Base-by-base conservation (phyloP, 176 grass and related monocot species). In the Aegilops longissima region DNA sequence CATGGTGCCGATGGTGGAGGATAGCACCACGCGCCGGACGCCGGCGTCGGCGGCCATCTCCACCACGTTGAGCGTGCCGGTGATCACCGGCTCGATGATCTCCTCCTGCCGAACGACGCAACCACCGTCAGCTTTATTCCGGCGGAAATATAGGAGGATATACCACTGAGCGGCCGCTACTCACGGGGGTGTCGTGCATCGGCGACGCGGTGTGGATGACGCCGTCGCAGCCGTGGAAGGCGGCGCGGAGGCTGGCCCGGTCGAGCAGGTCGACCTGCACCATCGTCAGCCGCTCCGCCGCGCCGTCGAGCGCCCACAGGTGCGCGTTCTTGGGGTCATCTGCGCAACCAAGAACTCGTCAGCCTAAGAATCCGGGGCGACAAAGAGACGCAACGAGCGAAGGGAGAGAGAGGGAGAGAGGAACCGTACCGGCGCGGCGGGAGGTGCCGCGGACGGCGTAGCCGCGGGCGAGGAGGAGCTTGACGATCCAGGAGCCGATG, bases 181-280 rank as follows among this genome's bases (percentile, higher is more conserved):
- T 91, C 36, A 94, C 92, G 20, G 92, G 92, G 1, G 54, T 86
- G 87, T 94, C 92, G 72, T 91, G 87, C 78, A 94, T 84, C 39
- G 90, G 92, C 12, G 87, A 92, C 20, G 92, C 92, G 36, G 85
- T 90, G 90, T 94, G 92, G 87, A 94, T 92, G 84, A 94, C 92
- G 66, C 92, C 92, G 82, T 85, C 59, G 85, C 92, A 94, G 61
- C 92, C 90, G 18, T 31, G 20, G 82, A 94, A 87, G 4, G 92
- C 90, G 30, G 90, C 73, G 84, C 77, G 84, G 72, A 92, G 87
- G 82, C 87, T 92, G 35, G 25, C 85, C 10, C 69, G 27, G 79
- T 94, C 85, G 72, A 94, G 92, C 72, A 94, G 85, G 59, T 94
- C 87, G 59, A 78, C 92, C 54, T 38, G 73, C 73, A 89, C 54